Conservation (phyloP, 257 asterid species). For the Solanum acaule region DNA sequence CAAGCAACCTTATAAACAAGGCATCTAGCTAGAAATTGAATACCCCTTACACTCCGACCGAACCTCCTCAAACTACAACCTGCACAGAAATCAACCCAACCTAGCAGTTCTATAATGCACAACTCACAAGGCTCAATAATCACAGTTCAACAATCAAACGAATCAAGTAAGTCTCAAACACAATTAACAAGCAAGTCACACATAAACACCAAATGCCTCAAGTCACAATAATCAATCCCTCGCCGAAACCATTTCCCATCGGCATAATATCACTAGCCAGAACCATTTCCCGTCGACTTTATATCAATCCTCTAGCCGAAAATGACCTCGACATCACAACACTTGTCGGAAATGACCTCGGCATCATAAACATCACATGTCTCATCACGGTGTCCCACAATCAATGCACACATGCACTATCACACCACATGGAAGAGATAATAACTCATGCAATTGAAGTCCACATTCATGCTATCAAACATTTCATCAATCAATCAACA, state of each 20-base stretch:
- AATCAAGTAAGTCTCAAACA: not conserved
- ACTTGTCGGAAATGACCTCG: not conserved
- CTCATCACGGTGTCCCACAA: not conserved
- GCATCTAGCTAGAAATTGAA: too few relatives aligned
- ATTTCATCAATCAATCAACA: not conserved
- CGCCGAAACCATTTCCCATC: not conserved
- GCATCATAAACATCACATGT: not conserved
- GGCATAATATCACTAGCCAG: not conserved
- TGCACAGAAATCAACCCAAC: not conserved
- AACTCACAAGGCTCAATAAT: not conserved
- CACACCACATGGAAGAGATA: too few relatives aligned
- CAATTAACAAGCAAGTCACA: not conserved
- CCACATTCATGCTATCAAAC: not conserved
- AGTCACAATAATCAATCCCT: not conserved
- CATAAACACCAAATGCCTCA: not conserved
- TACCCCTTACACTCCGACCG: not conserved
- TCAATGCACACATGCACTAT: not conserved
- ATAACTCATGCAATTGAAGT: not conserved
- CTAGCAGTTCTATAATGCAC: not conserved
- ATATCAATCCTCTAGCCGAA: too few relatives aligned
- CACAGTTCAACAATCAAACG: not conserved
- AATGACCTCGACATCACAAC: too few relatives aligned
- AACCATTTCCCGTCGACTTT: too few relatives aligned
- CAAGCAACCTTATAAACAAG: not conserved
- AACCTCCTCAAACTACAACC: not conserved